Conservation (phyloP, 139 green algal genomes). For the Micractinium conductrix region DNA sequence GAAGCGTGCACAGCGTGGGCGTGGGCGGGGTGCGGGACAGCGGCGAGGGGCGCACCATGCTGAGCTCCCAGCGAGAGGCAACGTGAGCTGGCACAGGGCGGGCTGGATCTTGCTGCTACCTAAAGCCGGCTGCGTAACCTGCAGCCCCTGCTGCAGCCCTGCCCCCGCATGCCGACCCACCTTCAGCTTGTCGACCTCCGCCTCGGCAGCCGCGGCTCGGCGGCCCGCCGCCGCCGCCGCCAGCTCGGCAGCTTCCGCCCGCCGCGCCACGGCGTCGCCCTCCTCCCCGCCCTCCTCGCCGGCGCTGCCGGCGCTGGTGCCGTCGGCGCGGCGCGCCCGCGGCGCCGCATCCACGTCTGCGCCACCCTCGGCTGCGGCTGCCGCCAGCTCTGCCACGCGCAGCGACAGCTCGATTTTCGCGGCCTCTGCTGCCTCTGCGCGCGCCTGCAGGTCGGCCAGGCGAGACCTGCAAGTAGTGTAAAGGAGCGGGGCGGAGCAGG, state of each 20-base stretch:
- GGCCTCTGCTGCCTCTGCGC: constrained; percentile 43
- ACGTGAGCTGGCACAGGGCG: too few relatives aligned
- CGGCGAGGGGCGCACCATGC: background rate
- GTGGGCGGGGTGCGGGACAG: background rate
- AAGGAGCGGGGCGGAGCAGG: background rate
- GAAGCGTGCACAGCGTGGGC: background rate
- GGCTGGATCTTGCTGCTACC: background rate
- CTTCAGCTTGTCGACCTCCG: constrained; percentile 42
- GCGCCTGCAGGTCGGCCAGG: constrained; percentile 32
- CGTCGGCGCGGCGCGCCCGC: background rate
- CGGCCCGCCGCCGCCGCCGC: constrained; percentile 41
- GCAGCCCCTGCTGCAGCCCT: background rate
- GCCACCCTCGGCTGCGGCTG: background rate
- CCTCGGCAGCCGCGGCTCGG: constrained; percentile 47
- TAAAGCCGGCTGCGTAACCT: background rate
- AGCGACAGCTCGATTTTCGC: constrained; percentile 61
- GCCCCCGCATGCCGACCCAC: background rate
- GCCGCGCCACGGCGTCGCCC: constrained; percentile 21
- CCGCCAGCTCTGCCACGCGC: constrained; percentile 42
- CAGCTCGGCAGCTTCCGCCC: constrained; percentile 46
- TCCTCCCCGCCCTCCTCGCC: background rate
- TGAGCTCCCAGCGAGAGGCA: too few relatives aligned
- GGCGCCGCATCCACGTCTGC: constrained; percentile 6
- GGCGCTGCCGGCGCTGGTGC: background rate
- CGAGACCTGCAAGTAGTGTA: constrained; percentile 5